phyloP scores from a whole-genome alignment of 176 grass and related monocot species.

The Alopecurus myosuroides region DNA sequence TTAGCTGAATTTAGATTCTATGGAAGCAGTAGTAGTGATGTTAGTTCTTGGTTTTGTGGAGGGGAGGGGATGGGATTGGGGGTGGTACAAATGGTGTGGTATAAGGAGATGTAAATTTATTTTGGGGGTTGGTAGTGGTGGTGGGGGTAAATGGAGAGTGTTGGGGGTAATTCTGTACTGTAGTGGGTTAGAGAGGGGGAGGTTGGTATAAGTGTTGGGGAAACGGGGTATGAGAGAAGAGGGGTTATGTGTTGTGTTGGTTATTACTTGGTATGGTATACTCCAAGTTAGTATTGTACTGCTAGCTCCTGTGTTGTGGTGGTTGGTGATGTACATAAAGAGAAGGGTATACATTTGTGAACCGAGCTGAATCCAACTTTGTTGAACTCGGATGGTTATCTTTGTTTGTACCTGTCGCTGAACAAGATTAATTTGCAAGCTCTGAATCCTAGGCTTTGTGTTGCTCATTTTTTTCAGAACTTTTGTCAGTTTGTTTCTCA shows the following conservation, averaged over 20 bases:
- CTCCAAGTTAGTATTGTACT: conserved; percentile 4
- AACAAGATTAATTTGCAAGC: background rate
- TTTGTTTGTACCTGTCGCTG: background rate
- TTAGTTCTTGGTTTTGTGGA: conserved; percentile 28
- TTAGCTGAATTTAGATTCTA: conserved; percentile 4
- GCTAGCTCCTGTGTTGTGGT: conserved; percentile 22
- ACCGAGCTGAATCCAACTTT: too few relatives aligned
- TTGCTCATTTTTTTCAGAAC: background rate
- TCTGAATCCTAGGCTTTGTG: background rate
- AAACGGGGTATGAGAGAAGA: conserved; percentile 19
- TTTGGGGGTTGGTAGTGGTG: conserved; percentile 26
- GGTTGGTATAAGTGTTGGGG: conserved; percentile 24
- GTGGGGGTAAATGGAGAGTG: conserved; percentile 10
- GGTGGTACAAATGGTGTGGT: conserved; percentile 46
- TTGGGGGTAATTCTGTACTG: conserved; percentile 28
- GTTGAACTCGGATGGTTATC: too few relatives aligned
- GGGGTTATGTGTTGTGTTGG: conserved; percentile 21
- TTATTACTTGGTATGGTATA: background rate
- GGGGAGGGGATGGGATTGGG: conserved; percentile 12
- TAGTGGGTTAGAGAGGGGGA: background rate
- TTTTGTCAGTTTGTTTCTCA: background rate
- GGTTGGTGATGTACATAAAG: conserved; percentile 39
- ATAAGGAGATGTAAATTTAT: conserved; percentile 65
- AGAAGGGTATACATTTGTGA: conserved; percentile 26
- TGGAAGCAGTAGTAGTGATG: background rate